Conservation (phyloP, 352 stramenopile species). For the Globisporangium camurandrum region DNA sequence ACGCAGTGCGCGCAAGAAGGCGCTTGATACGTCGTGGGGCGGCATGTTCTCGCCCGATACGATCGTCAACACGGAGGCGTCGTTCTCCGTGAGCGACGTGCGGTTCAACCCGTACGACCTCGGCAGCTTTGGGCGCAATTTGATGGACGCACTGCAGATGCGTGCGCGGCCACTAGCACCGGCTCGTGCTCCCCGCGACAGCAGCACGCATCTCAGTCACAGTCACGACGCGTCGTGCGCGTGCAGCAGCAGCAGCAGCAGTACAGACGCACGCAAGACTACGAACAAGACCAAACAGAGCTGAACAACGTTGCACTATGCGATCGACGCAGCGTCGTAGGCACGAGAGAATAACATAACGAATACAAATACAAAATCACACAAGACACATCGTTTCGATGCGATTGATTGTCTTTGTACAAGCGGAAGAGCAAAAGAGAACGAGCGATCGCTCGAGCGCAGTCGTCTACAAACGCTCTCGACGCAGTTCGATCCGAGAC, state of each 20-base stretch:
- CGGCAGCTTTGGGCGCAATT: conserved; percentile 42
- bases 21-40: conserved; percentile 66
- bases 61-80: conserved; percentile 69
- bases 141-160: conserved; percentile 49
- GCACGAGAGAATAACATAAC: too few relatives aligned
- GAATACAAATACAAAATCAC: neutral
- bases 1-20: conserved; percentile 37
- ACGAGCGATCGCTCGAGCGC: neutral
- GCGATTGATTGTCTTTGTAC: neutral
- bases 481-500: neutral
- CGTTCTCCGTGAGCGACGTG: conserved; percentile 62
- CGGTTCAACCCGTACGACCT: conserved; percentile 77
- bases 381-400: conserved; percentile 6
- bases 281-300: conserved; percentile 25
- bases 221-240: neutral
- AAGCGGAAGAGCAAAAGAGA: too few relatives aligned
- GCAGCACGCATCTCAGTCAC: neutral
- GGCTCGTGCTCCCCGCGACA: too few relatives aligned
- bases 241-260: neutral
- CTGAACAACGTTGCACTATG: too few relatives aligned
- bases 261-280: conserved; percentile 10
- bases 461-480: conserved; percentile 1
- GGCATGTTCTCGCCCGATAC: conserved; percentile 59
- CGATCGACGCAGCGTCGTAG: too few relatives aligned
- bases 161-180: neutral